phyloP scores from a whole-genome alignment of 1,139 yeast species.

The Saccharomyces hybrid region DNA sequence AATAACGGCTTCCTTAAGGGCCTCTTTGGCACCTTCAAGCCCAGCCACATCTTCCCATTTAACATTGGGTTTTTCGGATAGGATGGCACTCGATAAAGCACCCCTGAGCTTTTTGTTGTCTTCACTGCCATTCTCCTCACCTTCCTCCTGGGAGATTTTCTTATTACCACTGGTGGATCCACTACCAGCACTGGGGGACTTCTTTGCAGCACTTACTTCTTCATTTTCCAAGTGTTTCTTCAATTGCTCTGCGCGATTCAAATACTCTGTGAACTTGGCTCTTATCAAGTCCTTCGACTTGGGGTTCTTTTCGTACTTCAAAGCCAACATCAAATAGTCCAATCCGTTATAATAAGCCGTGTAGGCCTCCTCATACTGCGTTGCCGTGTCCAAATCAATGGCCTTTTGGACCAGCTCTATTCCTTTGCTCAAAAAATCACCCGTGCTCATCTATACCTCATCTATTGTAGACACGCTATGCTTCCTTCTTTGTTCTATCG shows the following conservation, averaged over 20 bases:
- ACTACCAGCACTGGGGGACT: constrained; percentile 26
- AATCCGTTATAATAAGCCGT: constrained; percentile 87
- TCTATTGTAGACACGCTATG: neutral
- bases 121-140: constrained; percentile 60
- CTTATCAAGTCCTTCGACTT: constrained; percentile 83
- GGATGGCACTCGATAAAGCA: constrained; percentile 86
- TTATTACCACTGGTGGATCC: constrained; percentile 33
- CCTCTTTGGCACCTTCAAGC: constrained; percentile 89
- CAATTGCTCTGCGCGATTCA: constrained; percentile 88
- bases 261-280: constrained; percentile 83
- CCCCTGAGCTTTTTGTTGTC: constrained; percentile 85
- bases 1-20: constrained; percentile 94
- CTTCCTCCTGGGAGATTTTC: constrained; percentile 16
- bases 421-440: constrained; percentile 87
- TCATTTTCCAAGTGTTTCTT: constrained; percentile 79
- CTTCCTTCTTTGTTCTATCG: neutral
- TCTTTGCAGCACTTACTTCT: constrained; percentile 35
- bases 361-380: constrained; percentile 90
- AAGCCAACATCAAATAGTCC: constrained; percentile 91
- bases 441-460: constrained; percentile 41
- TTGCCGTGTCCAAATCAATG: constrained; percentile 88
- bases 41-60: constrained; percentile 97
- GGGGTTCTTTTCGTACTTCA: constrained; percentile 91
- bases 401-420: constrained; percentile 94
- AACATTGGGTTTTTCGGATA: constrained; percentile 88